Base-by-base conservation (phyloP, 768 basidiomycete genomes). In the Termitomyces sp. region DNA sequence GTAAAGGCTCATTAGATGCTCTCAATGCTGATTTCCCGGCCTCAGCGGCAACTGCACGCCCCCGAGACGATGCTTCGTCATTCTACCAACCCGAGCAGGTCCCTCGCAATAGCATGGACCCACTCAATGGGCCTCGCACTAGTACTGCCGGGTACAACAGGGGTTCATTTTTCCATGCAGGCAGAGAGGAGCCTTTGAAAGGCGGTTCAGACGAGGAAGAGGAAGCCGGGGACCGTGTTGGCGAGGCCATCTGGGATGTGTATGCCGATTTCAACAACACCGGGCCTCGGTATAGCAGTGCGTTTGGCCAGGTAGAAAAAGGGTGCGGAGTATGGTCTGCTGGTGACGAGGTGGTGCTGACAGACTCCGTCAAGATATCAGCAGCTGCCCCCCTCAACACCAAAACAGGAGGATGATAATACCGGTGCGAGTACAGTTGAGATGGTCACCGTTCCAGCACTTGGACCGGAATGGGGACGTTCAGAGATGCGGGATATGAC, bases 181-280 rank as follows among this genome's bases (percentile, higher is more conserved):
- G 85, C 14, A 76, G 90, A 58, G 79, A 81, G 61, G 90, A 90
- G 65, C 90, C 90, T 5, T 68, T 91, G 59, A 90, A 89, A 65
- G 85, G 83, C 9, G 88, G 84, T n/a, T 71, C 77, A 53, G 89
- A 90, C 60, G 90, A 91, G 65, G 83, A 85, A 61, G 80, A 79
- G 57, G 74, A 74, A 43, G 68, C 60, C 12, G 55, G 48, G 50
- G 59, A 60, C n/a, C 63, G 64, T 32, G 62, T 61, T 24, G 74
- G 71, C 42, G 74, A 71, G 15, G 77, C 72, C 51, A 74, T 75
- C 34, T 92, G 88, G 84, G 88, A 93, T 67, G 83, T 93, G 44
- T 93, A 84, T 66, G 88, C 91, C 21, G 91, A 93, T 70, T 93
- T 93, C 70, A 93, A 93, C 72, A 93, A 93, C 62, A 68, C 82